These are phyloP conservation scores for Graphium sp. DNA, from an alignment of 2,329 filamentous ascomycete genomes.

Conservation along the genomic window DNA sequence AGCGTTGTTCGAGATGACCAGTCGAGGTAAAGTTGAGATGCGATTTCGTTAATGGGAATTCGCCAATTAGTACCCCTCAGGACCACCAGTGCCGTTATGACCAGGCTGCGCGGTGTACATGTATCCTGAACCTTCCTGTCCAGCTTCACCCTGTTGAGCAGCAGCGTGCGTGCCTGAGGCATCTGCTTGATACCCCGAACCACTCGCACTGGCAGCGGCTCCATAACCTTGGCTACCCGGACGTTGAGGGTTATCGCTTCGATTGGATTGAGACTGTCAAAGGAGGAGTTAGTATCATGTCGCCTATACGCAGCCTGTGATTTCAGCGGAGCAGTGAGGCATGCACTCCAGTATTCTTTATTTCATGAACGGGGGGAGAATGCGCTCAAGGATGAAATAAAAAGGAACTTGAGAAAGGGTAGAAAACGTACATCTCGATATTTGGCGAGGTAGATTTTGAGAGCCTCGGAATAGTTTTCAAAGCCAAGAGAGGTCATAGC, in stretches of 20 bases:
- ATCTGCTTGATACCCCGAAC: slow-evolving; percentile 19
- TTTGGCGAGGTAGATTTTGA: slow-evolving; percentile 95
- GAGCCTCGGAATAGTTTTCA: slow-evolving; percentile 93
- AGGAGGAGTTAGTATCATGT: slow-evolving; percentile 10
- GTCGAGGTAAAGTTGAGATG: too few species aligned
- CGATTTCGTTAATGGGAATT: too few species aligned
- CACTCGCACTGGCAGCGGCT: slow-evolving; percentile 18
- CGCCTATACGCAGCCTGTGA: not conserved
- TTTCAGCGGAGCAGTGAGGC: not conserved
- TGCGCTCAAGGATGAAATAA: not conserved
- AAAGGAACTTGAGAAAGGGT: not conserved
- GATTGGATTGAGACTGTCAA: slow-evolving; percentile 71
- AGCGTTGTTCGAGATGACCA: too few species aligned
- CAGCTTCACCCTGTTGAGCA: slow-evolving; percentile 23
- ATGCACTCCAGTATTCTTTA: slow-evolving; percentile 7
- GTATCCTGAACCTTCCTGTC: slow-evolving; percentile 22
- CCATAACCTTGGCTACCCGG: slow-evolving; percentile 37
- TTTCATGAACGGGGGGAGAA: too few species aligned
- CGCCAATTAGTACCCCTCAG: slow-evolving; percentile 32
- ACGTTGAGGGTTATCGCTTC: slow-evolving; percentile 36
- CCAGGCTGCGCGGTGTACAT: slow-evolving; percentile 35
- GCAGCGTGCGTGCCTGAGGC: slow-evolving; percentile 11
- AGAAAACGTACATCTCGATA: slow-evolving; percentile 73
- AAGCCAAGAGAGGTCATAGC: slow-evolving; percentile 98
- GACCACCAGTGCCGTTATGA: slow-evolving; percentile 39